Base-by-base conservation (phyloP, 2,329 filamentous ascomycete species). In the Cercospora sp. region DNA sequence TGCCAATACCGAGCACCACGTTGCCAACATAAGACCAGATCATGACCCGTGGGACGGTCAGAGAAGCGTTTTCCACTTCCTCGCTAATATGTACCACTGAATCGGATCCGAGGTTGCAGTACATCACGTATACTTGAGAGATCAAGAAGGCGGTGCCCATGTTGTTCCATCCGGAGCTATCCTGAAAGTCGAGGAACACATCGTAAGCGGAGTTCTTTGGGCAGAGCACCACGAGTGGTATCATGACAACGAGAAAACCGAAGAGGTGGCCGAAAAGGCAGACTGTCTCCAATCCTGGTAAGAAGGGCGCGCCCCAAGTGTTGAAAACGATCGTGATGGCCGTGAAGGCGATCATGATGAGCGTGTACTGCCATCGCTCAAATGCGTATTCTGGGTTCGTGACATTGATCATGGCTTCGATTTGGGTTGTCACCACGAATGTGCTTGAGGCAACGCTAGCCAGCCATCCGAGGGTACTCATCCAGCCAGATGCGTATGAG, bases 351-450 rank as follows among this genome's bases (percentile, higher is more conserved):
- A 77, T 67, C 70, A 77, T 76, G 49, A 78, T 66, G 12, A 78
- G 68, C 5, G 73, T 74, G 34, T 66, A 68, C 32, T 79, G 75
- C 76, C 75, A 78, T 45, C 70, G 66, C 12, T 69, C 68, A 58
- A 75, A 75, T 2, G 51, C 66, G 60, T 74, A 79, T 34, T 74
- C 71, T 6, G 76, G 74, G 18, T 75, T 69, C 24, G 68, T 72
- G 8, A 82, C 74, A 16, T 78, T 74, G 67, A 81, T 77, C 68
- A 80, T 74, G 13, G 76, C 75, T 66, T 80, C 74, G 58, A 82
- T 76, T 45, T 81, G 73, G 0, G 76, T 79, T 4, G 76, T 74
- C 16, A 76, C 71, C n/a, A 82, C 72, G 51, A 79, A 81, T 0
- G 76, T 75, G 37, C 75, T 73, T 30, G 73, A 75, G 6, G 80